Evolutionary conservation across 2,329 filamentous ascomycete species (phyloP), one percentile per base, ranked within the genome.

Genomic region (Cladosporium sp.): DNA sequence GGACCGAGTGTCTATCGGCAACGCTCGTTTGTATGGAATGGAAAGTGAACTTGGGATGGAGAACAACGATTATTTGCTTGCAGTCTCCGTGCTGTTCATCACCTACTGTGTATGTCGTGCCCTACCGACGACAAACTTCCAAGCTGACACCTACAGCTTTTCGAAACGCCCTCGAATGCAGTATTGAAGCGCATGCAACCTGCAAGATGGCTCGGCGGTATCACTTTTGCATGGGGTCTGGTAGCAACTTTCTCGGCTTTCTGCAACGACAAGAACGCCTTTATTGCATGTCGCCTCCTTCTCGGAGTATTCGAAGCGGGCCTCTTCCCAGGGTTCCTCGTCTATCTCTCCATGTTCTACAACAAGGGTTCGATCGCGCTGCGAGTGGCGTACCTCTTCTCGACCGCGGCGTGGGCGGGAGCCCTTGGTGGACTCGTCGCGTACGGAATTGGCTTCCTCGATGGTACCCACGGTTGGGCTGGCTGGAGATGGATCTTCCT

Each of bases 401-500:
- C 78, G 55, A 79, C 80, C 0, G 78, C 79, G 8, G 79, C 77
- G 62, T 72, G 84, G 60, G 81, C 83, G 1, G 82, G 83, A 31
- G 81, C 81, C 1, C 80, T 85, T 46, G 81, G 80, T 1, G 72
- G 72, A 23, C 58, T 75, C 0, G 56, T 69, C 12, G 67, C 67
- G 1, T 68, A 69, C 67, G 89, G 83, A 0, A 91, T 92, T 66
- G 88, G 89, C 0, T 85, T 88, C 71, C 86, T 93, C 84, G 87
- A 90, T 57, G 90, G 90, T 1, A 73, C 86, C 1, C 77, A 78
- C 0, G 89, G 88, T 1, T 80, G 88, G 71, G 79, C 80, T 31
- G 90, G 88, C 1, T 93, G 90, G 91, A 81, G 88, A 49, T 90
- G 88, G 82, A 87, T 92, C 62, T 84, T 92, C 81, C 83, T 85